phyloP scores from a whole-genome alignment of 768 basidiomycete species.

The Hydnomerulius pinastri region DNA sequence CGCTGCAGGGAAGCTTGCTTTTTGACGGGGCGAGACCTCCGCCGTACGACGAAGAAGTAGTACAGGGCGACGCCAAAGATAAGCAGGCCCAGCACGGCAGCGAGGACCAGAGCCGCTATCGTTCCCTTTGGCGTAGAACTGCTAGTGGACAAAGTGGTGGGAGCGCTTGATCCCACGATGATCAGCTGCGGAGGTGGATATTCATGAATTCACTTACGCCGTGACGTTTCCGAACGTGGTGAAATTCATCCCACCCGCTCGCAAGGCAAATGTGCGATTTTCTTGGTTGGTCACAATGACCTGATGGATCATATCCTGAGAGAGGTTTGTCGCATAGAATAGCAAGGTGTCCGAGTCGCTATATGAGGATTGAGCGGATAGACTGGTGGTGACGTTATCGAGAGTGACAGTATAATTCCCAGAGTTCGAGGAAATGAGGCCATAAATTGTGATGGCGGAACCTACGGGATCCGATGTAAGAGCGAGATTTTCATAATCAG shows the following conservation, averaged over 20 bases:
- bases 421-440: constrained; percentile 56
- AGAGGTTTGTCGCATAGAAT: constrained; percentile 63
- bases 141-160: constrained; percentile 14
- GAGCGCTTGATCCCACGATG: constrained; percentile 12
- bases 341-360: constrained; percentile 53
- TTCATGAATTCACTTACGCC: constrained; percentile 29
- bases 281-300: constrained; percentile 60
- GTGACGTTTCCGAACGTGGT: constrained; percentile 38
- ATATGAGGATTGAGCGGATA: constrained; percentile 57
- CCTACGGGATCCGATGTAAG: constrained; percentile 41
- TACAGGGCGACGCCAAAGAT: constrained; percentile 42
- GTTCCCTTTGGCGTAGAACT: constrained; percentile 50
- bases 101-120: constrained; percentile 66
- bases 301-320: constrained; percentile 48
- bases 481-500: not conserved
- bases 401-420: constrained; percentile 62
- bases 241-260: constrained; percentile 51
- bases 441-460: constrained; percentile 58
- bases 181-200: constrained; percentile 4
- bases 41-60: constrained; percentile 49
- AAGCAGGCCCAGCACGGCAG: constrained; percentile 52
- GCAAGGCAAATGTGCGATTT: constrained; percentile 50
- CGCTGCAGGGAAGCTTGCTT: not conserved
- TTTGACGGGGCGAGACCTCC: constrained; percentile 38
- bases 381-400: constrained; percentile 47